A percentile compares a stretch with the other conserved stretches of the same genome.
Conservation (phyloP, 2,329 filamentous ascomycete genomes). For the Aureobasidium melanogenum region DNA sequence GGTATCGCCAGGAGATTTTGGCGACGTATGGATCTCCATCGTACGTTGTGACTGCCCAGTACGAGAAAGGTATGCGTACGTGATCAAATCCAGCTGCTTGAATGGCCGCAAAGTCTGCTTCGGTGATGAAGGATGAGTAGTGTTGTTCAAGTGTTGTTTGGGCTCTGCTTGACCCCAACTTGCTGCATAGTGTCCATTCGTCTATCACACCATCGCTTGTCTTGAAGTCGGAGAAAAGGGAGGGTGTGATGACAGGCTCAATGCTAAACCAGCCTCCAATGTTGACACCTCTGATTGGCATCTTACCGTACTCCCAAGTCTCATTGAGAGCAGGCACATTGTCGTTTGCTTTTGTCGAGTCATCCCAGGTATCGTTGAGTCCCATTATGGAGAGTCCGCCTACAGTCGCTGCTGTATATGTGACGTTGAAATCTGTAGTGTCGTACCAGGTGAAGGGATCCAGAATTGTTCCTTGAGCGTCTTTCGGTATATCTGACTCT, state of each 20-base stretch:
- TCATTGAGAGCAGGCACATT: conserved; percentile 71
- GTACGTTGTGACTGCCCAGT: conserved; percentile 87
- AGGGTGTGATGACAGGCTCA: conserved; percentile 93
- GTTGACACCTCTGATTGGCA: conserved; percentile 82
- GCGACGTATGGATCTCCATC: conserved; percentile 80
- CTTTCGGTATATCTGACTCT: conserved; percentile 37
- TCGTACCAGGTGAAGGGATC: conserved; percentile 91
- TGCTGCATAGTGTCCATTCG: conserved; percentile 69
- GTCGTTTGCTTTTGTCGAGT: conserved; percentile 66
- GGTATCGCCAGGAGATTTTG: conserved; percentile 83
- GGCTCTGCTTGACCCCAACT: conserved; percentile 58
- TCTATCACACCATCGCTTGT: conserved; percentile 62
- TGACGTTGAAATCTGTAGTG: conserved; percentile 85
- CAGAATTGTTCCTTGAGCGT: conserved; percentile 64
- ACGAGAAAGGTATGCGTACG: conserved; percentile 89
- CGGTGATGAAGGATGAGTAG: conserved; percentile 81
- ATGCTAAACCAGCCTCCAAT: conserved; percentile 88
- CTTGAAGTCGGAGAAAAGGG: conserved; percentile 65
- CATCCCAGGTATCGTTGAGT: conserved; percentile 75
- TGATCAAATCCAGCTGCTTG: conserved; percentile 85
- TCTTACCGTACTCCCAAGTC: conserved; percentile 67
- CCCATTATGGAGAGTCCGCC: conserved; percentile 90
- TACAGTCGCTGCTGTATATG: conserved; percentile 77
- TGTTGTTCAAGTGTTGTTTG: conserved; percentile 72
- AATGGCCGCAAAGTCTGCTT: conserved; percentile 77